These are phyloP conservation scores for Ascocoryne sarcoides DNA, from an alignment of 2,329 filamentous ascomycete species.

Conservation along the genomic window DNA sequence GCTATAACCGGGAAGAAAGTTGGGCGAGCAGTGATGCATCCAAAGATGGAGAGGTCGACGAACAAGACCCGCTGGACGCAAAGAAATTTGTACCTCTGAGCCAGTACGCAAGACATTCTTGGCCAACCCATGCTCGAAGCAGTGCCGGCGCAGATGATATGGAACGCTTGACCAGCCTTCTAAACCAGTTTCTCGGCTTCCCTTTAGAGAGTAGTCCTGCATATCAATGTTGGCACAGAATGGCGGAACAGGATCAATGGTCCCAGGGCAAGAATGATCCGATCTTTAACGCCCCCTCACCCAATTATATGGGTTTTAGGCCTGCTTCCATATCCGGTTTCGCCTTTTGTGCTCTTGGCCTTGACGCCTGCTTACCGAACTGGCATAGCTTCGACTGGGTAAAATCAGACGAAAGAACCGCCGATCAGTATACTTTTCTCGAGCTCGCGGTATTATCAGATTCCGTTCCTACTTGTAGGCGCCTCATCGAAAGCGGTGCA, in stretches of 20 bases:
- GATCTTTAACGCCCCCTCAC: not conserved
- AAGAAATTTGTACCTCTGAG: not conserved
- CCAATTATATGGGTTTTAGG: not conserved
- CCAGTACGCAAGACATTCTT: not conserved
- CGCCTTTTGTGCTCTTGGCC: slow-evolving; percentile 1
- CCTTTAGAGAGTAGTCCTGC: slow-evolving; percentile 1
- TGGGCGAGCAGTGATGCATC: no score
- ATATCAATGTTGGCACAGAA: slow-evolving; percentile 1
- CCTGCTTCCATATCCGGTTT: not conserved
- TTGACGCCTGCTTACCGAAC: not conserved
- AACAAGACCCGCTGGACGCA: not conserved
- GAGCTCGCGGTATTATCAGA: not conserved
- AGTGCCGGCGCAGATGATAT: not conserved
- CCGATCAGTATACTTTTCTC: not conserved
- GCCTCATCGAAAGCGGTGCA: not conserved
- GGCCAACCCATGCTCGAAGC: not conserved
- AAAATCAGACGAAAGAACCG: not conserved
- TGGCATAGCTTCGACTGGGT: not conserved
- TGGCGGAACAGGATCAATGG: not conserved
- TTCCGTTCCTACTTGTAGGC: slow-evolving; percentile 1
- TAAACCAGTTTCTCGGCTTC: slow-evolving; percentile 3
- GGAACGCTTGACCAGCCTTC: not conserved
- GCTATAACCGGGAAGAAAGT: not conserved
- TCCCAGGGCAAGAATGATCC: not conserved
- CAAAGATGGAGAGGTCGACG: no score